Evolutionary conservation across 805 yeast genomes (phyloP), one percentile per base, ranked within the genome.

Genomic region (Nakazawaea ernobii): DNA sequence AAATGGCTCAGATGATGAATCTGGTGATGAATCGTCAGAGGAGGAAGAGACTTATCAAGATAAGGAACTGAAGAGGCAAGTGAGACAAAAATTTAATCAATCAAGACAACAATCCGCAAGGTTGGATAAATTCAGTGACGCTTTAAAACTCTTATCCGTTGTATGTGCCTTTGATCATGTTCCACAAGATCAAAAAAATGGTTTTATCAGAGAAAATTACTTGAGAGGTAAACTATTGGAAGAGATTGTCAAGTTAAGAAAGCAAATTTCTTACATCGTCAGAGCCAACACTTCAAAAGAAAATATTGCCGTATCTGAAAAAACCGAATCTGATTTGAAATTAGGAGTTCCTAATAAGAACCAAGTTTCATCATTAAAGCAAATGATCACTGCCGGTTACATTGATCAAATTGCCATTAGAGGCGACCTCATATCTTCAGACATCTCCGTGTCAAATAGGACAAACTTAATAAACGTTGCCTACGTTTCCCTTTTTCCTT

Each of bases 361-460:
- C 6, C 99, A 94, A 66, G 60, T 89, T 5, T 75, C 80, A 45
- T 85, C 94, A 0, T 65, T 94, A 52, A 91, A 89, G 59, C 99
- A 94, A 65, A 91, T 94, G 81, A 72, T 92, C 3, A 79, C 96
- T 6, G 84, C 97, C 0, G 99, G 98, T 0, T 94, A 86, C 57
- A 74, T 94, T 35, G 99, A 94, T 62, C 95, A 87, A 59, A 76
- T 92, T 20, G 95, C 95, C 1, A 77, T 88, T 13, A 73, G 98
- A 52, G 91, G 88, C 1, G 97, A 91, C 58, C 55, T 80, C 30
- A 66, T 81, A 6, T 80, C 86, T 15, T 70, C 81, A 1, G 95
- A 86, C 15, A 71, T 80, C 7, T 70, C 65, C 41, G 64, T 84
- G 3, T 69, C 84, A 1, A 84, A 84, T 51, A 81, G 75, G 44